Percentiles rank a stretch among this genome's conserved stretches.
phyloP scores from a whole-genome alignment of 495 filamentous ascomycete species.

The Neurospora cerealis region DNA sequence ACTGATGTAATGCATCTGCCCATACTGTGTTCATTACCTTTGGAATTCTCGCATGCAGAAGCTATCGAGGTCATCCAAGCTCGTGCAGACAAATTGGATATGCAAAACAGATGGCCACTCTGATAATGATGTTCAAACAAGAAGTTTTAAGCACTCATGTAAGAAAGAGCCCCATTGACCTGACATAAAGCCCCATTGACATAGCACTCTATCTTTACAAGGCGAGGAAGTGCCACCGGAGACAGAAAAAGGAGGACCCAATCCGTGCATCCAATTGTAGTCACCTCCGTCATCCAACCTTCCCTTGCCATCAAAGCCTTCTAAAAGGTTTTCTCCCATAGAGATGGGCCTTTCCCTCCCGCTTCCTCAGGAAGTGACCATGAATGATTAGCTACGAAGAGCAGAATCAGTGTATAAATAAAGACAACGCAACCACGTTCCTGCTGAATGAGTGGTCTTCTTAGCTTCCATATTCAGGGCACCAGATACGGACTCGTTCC shows the following conservation, averaged over 20 bases:
- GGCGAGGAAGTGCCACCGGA: not conserved
- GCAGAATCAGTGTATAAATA: not conserved
- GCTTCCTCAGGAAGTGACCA: not conserved
- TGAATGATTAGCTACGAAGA: not conserved
- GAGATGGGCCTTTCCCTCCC: not conserved
- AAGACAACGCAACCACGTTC: not conserved
- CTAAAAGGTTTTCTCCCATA: not conserved
- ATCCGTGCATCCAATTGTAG: not conserved
- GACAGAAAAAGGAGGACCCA: not conserved
- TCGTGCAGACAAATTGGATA: not conserved
- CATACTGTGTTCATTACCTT: not conserved
- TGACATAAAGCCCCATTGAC: not conserved
- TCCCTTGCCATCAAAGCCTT: not conserved
- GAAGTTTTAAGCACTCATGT: not conserved
- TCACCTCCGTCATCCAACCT: not conserved
- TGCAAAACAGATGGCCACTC: not conserved
- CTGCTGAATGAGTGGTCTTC: not conserved
- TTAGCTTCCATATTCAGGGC: not conserved
- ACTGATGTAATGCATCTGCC: not conserved
- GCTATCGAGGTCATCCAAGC: not conserved
- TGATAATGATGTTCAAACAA: not conserved
- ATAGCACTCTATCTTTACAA: not conserved
- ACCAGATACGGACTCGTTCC: not conserved
- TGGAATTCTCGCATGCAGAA: not conserved
- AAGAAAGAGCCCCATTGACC: not conserved